Evolutionary conservation across 83 land plant species (phyloP), one percentile per base, ranked within the genome.

Genomic region (Isoetes engelmannii): DNA sequence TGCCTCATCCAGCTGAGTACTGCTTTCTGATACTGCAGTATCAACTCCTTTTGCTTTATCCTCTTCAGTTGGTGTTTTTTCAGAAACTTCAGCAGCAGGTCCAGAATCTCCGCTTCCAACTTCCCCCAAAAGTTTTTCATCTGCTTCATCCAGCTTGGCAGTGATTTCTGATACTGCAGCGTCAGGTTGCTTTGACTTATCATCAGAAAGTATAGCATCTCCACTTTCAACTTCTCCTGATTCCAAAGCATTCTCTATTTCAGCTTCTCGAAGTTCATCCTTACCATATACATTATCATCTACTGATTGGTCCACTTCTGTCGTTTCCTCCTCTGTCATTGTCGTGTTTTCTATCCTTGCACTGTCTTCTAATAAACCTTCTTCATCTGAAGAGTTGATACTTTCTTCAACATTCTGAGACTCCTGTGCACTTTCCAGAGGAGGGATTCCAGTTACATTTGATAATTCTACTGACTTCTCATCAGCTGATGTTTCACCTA

Each of bases 381-480:
- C 67, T 28, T 2, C 37, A 28, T 28, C 37, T 28, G 37, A 28
- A 28, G 37, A 28, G 37, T 28, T 28, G 2, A 28, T 2, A 28
- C 37, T 28, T 28, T 28, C n/a, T n/a, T n/a, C n/a, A n/a, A n/a
- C n/a, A n/a, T n/a, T n/a, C n/a, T n/a, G n/a, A n/a, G n/a, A n/a
- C n/a, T n/a, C 37, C 37, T 28, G 37, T 28, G 37, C 37, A 28
- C 37, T 28, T 28, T 28, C 37, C 37, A 28, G 37, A 28, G 37
- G 37, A 28, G 37, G 37, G 37, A 2, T 28, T 28, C 2, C 71
- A 12, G 55, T 65, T 47, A 43, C 70, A 4, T 41, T 53, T 20
- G 59, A 13, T 44, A 45, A 64, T 42, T 63, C 71, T 6, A 65
- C 73, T 4, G 59, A 37, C 53, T 71, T 44, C 20, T 41, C 73